Percentiles rank a stretch among this genome's conserved stretches.
phyloP scores from a whole-genome alignment of 2,329 filamentous ascomycete species.

The Colletotrichum lini region DNA sequence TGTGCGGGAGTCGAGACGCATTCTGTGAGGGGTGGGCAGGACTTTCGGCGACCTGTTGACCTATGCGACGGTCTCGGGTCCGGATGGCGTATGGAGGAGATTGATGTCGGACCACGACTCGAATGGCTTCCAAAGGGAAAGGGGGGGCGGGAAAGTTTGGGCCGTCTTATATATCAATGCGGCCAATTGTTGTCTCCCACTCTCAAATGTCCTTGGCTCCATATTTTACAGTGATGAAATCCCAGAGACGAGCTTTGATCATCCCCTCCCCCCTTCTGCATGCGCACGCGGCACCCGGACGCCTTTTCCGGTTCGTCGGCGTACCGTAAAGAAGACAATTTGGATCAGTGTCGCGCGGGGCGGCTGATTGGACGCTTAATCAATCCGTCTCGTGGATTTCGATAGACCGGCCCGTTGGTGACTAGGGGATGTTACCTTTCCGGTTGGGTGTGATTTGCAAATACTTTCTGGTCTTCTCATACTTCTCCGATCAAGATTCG shows the following conservation, averaged over 20 bases:
- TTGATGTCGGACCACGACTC: neutral
- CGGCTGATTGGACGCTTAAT: constrained; percentile 9
- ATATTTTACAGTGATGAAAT: neutral
- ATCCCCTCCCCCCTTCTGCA: neutral
- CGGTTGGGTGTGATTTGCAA: neutral
- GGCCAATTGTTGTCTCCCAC: too few relatives aligned
- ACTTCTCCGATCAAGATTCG: too few relatives aligned
- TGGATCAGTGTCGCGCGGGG: neutral
- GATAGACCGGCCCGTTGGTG: neutral
- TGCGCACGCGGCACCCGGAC: neutral
- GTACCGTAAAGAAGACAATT: neutral
- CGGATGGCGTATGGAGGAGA: neutral
- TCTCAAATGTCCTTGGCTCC: neutral
- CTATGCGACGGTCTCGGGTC: neutral
- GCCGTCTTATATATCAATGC: constrained; percentile 2
- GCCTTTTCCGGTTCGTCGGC: neutral
- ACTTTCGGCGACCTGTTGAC: neutral
- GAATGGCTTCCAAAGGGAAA: too few relatives aligned
- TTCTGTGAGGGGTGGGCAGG: neutral
- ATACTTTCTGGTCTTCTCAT: too few relatives aligned
- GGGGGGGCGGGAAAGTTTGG: neutral
- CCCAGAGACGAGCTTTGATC: too few relatives aligned
- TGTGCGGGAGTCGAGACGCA: neutral
- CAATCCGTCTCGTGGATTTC: neutral
- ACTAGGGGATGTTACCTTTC: neutral